Conservation (phyloP, 306 rosid species). For the Mimosa pudica region DNA sequence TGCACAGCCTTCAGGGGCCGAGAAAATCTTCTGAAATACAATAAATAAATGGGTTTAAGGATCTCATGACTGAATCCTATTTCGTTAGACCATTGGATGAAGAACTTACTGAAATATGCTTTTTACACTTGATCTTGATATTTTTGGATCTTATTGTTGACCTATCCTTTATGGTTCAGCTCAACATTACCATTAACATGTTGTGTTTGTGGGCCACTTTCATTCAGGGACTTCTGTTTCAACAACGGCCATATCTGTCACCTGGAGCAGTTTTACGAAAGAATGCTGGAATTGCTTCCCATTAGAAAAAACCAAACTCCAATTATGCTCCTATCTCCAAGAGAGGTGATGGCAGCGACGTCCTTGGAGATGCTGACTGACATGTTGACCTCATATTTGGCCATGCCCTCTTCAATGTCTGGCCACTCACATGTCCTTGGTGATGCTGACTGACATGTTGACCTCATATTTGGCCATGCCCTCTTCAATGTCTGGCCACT, state of each 20-base stretch:
- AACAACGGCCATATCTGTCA: conserved; percentile 98
- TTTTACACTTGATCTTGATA: background rate
- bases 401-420: background rate
- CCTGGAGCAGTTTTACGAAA: conserved; percentile 95
- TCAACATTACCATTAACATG: conserved; percentile 14
- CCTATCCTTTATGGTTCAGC: conserved; percentile 21
- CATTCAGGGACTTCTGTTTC: conserved; percentile 99
- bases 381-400: conserved; percentile 22
- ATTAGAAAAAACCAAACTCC: conserved; percentile 71
- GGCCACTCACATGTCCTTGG: no score
- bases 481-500: no score
- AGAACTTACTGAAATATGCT: background rate
- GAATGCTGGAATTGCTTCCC: conserved; percentile 89
- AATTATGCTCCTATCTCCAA: conserved; percentile 72
- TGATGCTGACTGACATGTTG: no score
- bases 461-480: no score
- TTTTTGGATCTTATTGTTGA: conserved; percentile 22
- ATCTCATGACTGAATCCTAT: background rate
- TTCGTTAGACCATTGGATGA: background rate
- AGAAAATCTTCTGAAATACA: background rate
- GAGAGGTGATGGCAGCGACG: conserved; percentile 98
- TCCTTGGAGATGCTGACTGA: conserved; percentile 97
- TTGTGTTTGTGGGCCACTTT: conserved; percentile 34
- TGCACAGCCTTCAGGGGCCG: background rate
- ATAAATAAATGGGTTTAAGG: background rate